These are phyloP conservation scores for Coprinopsis marcescibilis DNA, from an alignment of 768 basidiomycete species.

Conservation along the genomic window DNA sequence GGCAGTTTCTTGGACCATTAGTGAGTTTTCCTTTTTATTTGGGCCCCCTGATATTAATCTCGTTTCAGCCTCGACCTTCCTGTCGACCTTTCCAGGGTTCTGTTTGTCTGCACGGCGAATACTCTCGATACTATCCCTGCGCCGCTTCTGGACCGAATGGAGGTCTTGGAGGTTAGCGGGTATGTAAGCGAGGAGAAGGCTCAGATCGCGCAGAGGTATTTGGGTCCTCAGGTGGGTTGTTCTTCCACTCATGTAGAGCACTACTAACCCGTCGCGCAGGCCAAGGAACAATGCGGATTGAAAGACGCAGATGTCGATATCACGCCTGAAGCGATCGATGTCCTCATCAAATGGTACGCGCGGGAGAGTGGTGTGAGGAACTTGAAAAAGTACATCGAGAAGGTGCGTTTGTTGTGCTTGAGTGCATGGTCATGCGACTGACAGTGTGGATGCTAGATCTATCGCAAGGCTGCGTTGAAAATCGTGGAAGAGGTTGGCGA, in stretches of 20 bases:
- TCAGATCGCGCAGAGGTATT: constrained; percentile 80
- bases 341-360: constrained; percentile 94
- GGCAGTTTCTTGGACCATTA: constrained; percentile 93
- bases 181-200: constrained; percentile 94
- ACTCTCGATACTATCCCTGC: constrained; percentile 92
- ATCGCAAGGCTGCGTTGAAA: constrained; percentile 91
- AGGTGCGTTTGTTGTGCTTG: constrained; percentile 44
- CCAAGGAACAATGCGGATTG: constrained; percentile 85
- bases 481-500: constrained; percentile 89
- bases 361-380: constrained; percentile 96
- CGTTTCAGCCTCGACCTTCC: constrained; percentile 84
- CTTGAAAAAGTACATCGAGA: constrained; percentile 98
- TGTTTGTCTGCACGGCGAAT: constrained; percentile 98
- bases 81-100: constrained; percentile 90
- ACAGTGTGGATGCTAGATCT: too few species aligned
- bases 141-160: constrained; percentile 92
- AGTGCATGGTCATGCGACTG: too few species aligned
- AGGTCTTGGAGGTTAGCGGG: constrained; percentile 90
- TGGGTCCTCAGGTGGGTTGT: constrained; percentile 61
- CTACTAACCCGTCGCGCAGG: constrained; percentile 47
- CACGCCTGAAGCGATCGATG: constrained; percentile 71
- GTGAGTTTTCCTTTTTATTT: constrained; percentile 38
- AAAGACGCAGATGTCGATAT: constrained; percentile 79
- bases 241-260: neutral
- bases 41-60: neutral